Conservation (phyloP, 257 asterid genomes). For the Oldenlandia corymbosa region DNA sequence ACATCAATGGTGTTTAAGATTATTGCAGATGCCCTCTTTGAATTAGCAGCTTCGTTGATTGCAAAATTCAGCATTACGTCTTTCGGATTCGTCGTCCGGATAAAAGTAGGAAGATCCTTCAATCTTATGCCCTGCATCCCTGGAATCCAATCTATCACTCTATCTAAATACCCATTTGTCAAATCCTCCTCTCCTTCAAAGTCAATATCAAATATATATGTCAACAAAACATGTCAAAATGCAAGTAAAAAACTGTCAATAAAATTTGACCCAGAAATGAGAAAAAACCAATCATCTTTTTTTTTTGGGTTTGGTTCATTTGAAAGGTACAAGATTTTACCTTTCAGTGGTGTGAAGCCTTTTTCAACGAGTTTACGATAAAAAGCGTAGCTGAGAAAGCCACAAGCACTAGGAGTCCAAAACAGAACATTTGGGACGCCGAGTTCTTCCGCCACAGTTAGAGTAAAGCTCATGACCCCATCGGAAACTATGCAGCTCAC, state of each 20-base stretch:
- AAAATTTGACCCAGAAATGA: too few relatives aligned
- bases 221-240: too few relatives aligned
- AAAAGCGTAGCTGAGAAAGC: slow-evolving; percentile 10
- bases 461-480: slow-evolving; percentile 19
- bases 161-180: slow-evolving; percentile 24
- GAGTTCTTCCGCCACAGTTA: slow-evolving; percentile 13
- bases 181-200: background rate
- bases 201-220: too few relatives aligned
- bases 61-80: slow-evolving; percentile 11
- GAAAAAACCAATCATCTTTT: too few relatives aligned
- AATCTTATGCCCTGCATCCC: slow-evolving; percentile 20
- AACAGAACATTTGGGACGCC: slow-evolving; percentile 18
- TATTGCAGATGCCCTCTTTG: slow-evolving; percentile 18
- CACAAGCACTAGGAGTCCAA: slow-evolving; percentile 22
- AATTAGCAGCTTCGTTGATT: slow-evolving; percentile 4
- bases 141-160: slow-evolving; percentile 25
- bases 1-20: slow-evolving; percentile 17
- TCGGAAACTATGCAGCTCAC: slow-evolving; percentile 25
- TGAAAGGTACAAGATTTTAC: slow-evolving; percentile 12
- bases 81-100: slow-evolving; percentile 16
- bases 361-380: slow-evolving; percentile 15
- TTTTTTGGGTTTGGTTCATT: background rate
- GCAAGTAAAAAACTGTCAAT: too few relatives aligned
- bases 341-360: slow-evolving; percentile 23
- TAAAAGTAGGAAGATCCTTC: slow-evolving; percentile 17